Evolutionary conservation across 169 alveolate genomes (phyloP), one percentile per base, ranked within the genome.

Genomic region (Plasmodium falciparum): DNA sequence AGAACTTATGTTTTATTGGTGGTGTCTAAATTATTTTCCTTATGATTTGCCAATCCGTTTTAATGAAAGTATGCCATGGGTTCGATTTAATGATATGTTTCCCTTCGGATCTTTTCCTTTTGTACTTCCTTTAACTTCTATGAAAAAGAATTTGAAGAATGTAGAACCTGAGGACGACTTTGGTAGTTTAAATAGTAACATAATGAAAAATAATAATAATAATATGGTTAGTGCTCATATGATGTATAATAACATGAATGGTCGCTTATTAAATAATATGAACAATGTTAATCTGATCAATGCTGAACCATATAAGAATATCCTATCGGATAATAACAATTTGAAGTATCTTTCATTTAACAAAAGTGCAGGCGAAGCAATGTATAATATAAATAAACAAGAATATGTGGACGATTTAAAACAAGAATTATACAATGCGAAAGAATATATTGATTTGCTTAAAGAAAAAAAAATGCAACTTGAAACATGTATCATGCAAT

Each of bases 1-100:
- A 11, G 90, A 89, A 22, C 95, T 93, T 17, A 94, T 94, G 97
- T 92, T 91, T 89, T 86, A 63, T 58, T 94, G 97, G 97, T 93
- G 93, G 89, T 63, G 56, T 17, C 75, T 83, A 89, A 93, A 93
- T 85, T 94, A 86, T 83, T 94, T 94, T 75, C 95, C 93, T 43
- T 93, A 88, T 56, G 93, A 93, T 17, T 75, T 94, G 11, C 89
- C 90, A 29, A 88, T 94, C 70, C 88, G 96, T 9, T 94, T 91
- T 90, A 92, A 66, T 70, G 58, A 78, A 24, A 92, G 63, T 72
- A 94, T 94, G 96, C 94, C 93, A 11, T 94, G 96, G 96, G 43
- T 89, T 54, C 83, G 88, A n/a, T 93, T 92, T 65, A 78, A 88
- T 88, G 96, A 92, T 1, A 88, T 94, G 52, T 94, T 90, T 72